Conservation (phyloP, 345 rosid genomes). For the Draba incana region DNA sequence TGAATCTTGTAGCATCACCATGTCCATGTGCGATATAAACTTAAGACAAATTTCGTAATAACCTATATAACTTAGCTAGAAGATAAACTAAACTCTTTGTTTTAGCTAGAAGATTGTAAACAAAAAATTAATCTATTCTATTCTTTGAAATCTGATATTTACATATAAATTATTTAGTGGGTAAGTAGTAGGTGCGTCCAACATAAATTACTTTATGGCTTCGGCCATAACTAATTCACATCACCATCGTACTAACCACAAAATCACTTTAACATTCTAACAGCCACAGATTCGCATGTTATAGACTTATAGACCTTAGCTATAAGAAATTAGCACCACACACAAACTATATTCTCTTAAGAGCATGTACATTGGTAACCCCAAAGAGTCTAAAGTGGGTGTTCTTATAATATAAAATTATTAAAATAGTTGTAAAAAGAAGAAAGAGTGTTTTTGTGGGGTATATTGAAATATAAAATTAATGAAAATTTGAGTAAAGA, state of each 20-base stretch:
- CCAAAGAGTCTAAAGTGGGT: too few relatives aligned
- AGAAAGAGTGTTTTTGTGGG: too few relatives aligned
- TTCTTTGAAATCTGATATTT: not conserved
- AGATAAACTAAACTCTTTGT: not conserved
- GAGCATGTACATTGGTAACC: too few relatives aligned
- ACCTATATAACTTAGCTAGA: too few relatives aligned
- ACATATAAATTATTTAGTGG: conserved; percentile 5
- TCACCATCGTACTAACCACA: conserved; percentile 4
- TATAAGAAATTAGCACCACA: conserved; percentile 14
- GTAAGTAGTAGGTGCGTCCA: conserved; percentile 13
- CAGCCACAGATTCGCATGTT: conserved; percentile 10
- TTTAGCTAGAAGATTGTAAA: conserved; percentile 5
- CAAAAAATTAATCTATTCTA: not conserved
- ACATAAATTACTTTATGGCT: not conserved
- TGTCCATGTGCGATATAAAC: too few relatives aligned
- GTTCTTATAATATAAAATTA: too few relatives aligned
- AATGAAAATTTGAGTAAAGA: too few relatives aligned
- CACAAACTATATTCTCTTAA: conserved; percentile 12
- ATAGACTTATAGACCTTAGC: not conserved
- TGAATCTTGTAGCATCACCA: too few relatives aligned
- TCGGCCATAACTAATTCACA: not conserved
- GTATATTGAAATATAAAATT: too few relatives aligned
- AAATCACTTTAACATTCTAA: conserved; percentile 7
- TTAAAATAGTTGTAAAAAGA: too few relatives aligned
- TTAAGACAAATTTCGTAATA: too few relatives aligned